phyloP scores from a whole-genome alignment of 2,329 filamentous ascomycete species.

The Capronia americana region DNA sequence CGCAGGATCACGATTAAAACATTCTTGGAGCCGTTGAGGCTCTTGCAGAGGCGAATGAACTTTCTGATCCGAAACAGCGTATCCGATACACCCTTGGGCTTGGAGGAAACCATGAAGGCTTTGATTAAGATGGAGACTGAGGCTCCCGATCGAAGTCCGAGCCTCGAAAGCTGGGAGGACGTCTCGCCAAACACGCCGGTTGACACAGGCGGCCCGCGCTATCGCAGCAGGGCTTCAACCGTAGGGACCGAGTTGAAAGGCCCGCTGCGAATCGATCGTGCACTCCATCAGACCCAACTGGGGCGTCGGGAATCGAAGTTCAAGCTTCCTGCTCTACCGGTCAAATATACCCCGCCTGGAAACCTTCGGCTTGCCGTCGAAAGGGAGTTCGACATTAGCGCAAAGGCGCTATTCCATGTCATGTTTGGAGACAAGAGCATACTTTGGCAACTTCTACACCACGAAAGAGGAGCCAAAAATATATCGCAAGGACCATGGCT shows the following conservation, averaged over 20 bases:
- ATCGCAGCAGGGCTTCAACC: conserved; percentile 36
- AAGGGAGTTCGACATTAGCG: conserved; percentile 84
- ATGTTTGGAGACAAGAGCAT: conserved; percentile 96
- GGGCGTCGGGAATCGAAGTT: conserved; percentile 66
- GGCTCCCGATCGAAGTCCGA: conserved; percentile 67
- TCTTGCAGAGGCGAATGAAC: conserved; percentile 84
- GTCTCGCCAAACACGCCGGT: conserved; percentile 66
- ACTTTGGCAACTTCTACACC: conserved; percentile 89
- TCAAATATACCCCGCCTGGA: conserved; percentile 81
- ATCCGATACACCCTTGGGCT: conserved; percentile 69
- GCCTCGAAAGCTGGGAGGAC: conserved; percentile 91
- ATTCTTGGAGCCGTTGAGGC: conserved; percentile 83
- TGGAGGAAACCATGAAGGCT: conserved; percentile 73
- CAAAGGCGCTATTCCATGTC: conserved; percentile 94
- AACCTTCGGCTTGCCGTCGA: conserved; percentile 79
- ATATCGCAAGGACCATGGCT: conserved; percentile 89
- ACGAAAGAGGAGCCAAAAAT: conserved; percentile 77
- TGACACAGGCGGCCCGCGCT: conserved; percentile 61
- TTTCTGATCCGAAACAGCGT: conserved; percentile 82
- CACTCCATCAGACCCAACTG: conserved; percentile 54
- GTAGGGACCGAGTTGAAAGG: conserved; percentile 56
- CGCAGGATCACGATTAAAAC: conserved; percentile 86
- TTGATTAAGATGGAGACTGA: conserved; percentile 76
- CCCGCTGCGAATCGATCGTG: conserved; percentile 67
- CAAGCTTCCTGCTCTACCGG: conserved; percentile 79